A percentile compares a stretch with the other conserved stretches of the same genome.
Conservation (phyloP, 257 asterid species). For the Lycium ferocissimum region DNA sequence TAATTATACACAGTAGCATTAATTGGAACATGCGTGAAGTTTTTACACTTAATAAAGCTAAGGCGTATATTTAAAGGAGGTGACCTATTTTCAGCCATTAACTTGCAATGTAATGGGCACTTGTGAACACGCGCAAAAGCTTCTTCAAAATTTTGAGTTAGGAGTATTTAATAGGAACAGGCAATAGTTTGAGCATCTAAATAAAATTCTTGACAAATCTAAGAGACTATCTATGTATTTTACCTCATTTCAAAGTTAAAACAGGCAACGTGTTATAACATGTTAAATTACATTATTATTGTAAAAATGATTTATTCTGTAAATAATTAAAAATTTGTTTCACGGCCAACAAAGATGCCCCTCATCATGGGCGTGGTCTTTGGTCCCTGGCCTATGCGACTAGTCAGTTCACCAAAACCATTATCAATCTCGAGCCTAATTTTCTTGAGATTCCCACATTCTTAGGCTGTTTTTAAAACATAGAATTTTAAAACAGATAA, state of each 20-base stretch:
- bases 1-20: too few relatives aligned
- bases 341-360: conserved; percentile 39
- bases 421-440: conserved; percentile 53
- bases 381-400: conserved; percentile 31
- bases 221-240: accelerated
- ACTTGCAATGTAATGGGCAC: background rate
- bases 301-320: background rate
- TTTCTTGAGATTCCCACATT: conserved; percentile 73
- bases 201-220: background rate
- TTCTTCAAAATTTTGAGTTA: background rate
- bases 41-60: background rate
- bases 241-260: background rate
- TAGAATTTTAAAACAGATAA: conserved; percentile 22
- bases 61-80: background rate
- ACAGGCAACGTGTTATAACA: background rate
- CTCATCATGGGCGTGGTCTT: conserved; percentile 32
- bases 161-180: background rate
- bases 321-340: background rate
- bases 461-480: conserved; percentile 36
- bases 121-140: background rate
- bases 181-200: background rate
- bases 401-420: conserved; percentile 53
- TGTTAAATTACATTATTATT: background rate
- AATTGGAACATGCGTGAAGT: too few relatives aligned
- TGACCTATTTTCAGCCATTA: background rate